Conservation (phyloP, 225 moss, liverwort and hornwort genomes). For the Bryum argenteum region DNA sequence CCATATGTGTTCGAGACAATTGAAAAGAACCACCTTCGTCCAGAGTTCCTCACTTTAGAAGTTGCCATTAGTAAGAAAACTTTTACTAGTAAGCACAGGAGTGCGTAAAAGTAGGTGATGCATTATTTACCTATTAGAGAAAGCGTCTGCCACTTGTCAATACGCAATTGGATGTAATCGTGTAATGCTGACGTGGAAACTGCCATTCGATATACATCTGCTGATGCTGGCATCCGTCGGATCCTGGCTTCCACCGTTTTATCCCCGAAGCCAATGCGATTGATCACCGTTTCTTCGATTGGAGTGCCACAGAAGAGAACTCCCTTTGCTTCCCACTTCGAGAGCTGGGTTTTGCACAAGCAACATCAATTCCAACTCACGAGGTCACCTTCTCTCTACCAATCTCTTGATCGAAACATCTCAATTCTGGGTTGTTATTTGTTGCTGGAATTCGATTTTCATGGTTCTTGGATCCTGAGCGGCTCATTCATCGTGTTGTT, state of each 20-base stretch:
- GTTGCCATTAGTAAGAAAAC: no score
- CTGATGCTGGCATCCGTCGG: neutral
- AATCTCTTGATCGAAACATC: neutral
- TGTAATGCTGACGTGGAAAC: no score
- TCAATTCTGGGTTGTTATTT: neutral
- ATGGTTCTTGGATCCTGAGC: neutral
- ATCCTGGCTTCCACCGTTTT: neutral
- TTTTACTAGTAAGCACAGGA: no score
- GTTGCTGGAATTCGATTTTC: constrained; percentile 12
- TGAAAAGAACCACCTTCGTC: no score
- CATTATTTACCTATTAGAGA: no score
- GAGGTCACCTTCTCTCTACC: neutral
- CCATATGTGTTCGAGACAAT: no score
- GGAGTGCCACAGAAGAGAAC: neutral
- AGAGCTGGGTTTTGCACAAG: neutral
- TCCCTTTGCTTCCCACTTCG: no score
- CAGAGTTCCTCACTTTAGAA: no score
- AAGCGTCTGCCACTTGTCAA: no score
- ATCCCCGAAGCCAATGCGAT: neutral
- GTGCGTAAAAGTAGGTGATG: no score
- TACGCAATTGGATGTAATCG: no score
- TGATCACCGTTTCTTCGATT: neutral
- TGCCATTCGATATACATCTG: no score
- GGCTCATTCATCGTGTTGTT: neutral
- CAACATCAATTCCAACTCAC: neutral